phyloP scores from a whole-genome alignment of 352 stramenopile genomes.

The Phytophthora aleatoria region DNA sequence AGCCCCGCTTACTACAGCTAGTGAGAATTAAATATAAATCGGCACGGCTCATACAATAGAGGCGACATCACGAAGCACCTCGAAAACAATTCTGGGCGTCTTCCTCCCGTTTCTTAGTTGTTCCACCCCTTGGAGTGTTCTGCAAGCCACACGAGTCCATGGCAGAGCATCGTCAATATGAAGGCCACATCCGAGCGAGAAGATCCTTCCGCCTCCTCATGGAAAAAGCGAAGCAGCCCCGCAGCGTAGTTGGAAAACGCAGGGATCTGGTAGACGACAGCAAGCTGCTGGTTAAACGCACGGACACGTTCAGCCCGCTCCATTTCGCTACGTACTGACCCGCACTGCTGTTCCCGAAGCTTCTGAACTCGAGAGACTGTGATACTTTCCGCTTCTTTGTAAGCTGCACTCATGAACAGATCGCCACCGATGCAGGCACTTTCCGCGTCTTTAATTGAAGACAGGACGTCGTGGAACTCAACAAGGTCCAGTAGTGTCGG shows the following conservation, averaged over 20 bases:
- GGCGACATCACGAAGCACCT: slow-evolving; percentile 6
- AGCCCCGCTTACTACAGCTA: slow-evolving; percentile 23
- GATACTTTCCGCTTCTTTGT: slow-evolving; percentile 51
- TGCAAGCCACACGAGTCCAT: slow-evolving; percentile 81
- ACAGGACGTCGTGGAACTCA: slow-evolving; percentile 76
- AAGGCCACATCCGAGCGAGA: slow-evolving; percentile 78
- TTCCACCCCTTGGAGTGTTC: slow-evolving; percentile 72
- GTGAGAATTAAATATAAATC: slow-evolving; percentile 41
- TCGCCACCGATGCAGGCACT: slow-evolving; percentile 69
- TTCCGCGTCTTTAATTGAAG: slow-evolving; percentile 76
- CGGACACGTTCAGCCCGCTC: slow-evolving; percentile 64
- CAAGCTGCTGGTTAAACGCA: slow-evolving; percentile 72
- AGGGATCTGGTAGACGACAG: slow-evolving; percentile 76
- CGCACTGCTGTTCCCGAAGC: slow-evolving; percentile 59
- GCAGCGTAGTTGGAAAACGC: slow-evolving; percentile 75
- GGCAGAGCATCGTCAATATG: slow-evolving; percentile 78
- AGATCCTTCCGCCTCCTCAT: slow-evolving; percentile 75
- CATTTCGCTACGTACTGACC: slow-evolving; percentile 71
- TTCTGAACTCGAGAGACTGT: slow-evolving; percentile 38
- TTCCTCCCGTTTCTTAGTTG: slow-evolving; percentile 18
- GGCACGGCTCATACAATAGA: slow-evolving; percentile 33
- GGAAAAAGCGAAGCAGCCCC: slow-evolving; percentile 72
- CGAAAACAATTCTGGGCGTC: slow-evolving; percentile 9
- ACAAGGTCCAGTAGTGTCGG: slow-evolving; percentile 47
- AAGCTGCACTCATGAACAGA: slow-evolving; percentile 55